phyloP scores from a whole-genome alignment of 805 yeast genomes.

The Yamadazyma takamatsuzukensis region DNA sequence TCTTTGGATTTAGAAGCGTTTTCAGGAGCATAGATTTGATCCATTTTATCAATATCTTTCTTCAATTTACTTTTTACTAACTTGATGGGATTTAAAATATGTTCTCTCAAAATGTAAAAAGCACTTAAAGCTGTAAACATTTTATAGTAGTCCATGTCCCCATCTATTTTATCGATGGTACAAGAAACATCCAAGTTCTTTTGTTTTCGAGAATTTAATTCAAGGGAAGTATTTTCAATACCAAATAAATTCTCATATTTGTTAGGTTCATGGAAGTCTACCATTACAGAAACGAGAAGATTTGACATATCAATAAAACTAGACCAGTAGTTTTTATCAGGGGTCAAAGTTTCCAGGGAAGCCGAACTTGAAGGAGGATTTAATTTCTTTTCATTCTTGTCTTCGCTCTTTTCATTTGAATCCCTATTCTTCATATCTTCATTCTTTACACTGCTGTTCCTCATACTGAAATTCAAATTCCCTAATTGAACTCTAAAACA shows the following conservation, averaged over 20 bases:
- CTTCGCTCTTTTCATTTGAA: not conserved
- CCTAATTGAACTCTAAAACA: conserved; percentile 10
- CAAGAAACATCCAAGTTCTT: conserved; percentile 1
- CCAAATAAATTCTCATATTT: conserved; percentile 14
- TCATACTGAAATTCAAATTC: conserved; percentile 8
- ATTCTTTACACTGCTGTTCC: conserved; percentile 4
- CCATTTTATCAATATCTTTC: conserved; percentile 13
- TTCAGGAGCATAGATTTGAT: not conserved
- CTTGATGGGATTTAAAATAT: conserved; percentile 27
- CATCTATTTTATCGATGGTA: conserved; percentile 15
- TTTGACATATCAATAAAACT: conserved; percentile 13
- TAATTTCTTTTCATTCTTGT: not conserved
- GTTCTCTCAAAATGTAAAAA: conserved; percentile 26
- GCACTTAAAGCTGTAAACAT: conserved; percentile 31
- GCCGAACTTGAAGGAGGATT: conserved; percentile 12
- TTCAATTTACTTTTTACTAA: conserved; percentile 19
- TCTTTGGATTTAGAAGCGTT: conserved; percentile 2
- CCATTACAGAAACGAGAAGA: conserved; percentile 14
- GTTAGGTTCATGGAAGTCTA: conserved; percentile 12
- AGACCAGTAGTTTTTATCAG: conserved; percentile 20
- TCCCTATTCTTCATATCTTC: too few relatives aligned
- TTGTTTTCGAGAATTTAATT: conserved; percentile 1
- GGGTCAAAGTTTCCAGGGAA: conserved; percentile 27
- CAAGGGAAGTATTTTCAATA: conserved; percentile 19
- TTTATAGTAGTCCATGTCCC: conserved; percentile 26